phyloP scores from a whole-genome alignment of 2,329 filamentous ascomycete genomes.

The Harringtonia lauricola region DNA sequence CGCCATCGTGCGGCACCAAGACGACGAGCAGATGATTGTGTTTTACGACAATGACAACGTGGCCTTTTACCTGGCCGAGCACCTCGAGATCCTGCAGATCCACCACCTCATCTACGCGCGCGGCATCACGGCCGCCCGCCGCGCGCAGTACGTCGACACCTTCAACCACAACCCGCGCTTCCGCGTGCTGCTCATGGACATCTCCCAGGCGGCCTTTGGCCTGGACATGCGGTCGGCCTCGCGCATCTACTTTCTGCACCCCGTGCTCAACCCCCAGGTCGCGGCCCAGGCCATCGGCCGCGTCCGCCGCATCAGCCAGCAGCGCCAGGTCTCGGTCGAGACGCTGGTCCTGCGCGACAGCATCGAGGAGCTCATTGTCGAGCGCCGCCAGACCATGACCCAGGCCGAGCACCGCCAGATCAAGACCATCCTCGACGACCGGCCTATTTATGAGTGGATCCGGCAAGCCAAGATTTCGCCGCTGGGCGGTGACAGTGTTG shows the following conservation, averaged over 20 bases:
- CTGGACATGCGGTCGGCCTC: slow-evolving; percentile 77
- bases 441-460: slow-evolving; percentile 47
- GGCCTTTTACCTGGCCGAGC: slow-evolving; percentile 75
- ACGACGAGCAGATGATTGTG: slow-evolving; percentile 73
- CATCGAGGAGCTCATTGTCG: slow-evolving; percentile 75
- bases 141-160: slow-evolving; percentile 64
- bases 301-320: slow-evolving; percentile 79
- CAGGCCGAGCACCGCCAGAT: slow-evolving; percentile 47
- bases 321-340: slow-evolving; percentile 68
- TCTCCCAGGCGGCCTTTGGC: slow-evolving; percentile 80
- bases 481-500: background rate
- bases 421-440: slow-evolving; percentile 47
- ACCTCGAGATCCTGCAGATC: slow-evolving; percentile 60
- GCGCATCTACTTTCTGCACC: slow-evolving; percentile 80
- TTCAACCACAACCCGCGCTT: slow-evolving; percentile 62
- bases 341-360: slow-evolving; percentile 72
- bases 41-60: slow-evolving; percentile 88
- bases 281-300: slow-evolving; percentile 89
- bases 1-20: slow-evolving; percentile 55
- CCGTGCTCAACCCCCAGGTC: slow-evolving; percentile 73
- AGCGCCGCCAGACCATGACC: slow-evolving; percentile 64
- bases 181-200: slow-evolving; percentile 76
- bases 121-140: slow-evolving; percentile 45
- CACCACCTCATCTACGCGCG: slow-evolving; percentile 58
- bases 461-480: slow-evolving; percentile 24